Evolutionary conservation across 169 alveolate species (phyloP).

Genomic region (Eimeria sp.): DNA sequence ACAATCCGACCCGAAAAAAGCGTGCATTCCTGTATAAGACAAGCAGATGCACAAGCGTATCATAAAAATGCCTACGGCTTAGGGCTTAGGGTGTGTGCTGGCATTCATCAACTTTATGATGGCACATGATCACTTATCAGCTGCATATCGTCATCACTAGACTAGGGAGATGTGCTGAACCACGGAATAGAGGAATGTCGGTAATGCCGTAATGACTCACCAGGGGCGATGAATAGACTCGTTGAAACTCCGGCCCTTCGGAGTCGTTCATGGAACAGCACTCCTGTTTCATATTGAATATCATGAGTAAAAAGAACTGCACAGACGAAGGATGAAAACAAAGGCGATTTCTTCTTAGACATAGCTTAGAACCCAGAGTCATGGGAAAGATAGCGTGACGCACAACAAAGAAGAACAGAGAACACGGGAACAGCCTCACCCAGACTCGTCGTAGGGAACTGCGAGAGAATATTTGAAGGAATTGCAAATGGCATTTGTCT

Average conservation of each 20-base stretch:
- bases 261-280: conserved; percentile 80
- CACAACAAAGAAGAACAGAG: neutral
- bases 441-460: conserved; percentile 57
- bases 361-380: too few relatives aligned
- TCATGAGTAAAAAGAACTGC: conserved; percentile 83
- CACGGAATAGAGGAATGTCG: too few relatives aligned
- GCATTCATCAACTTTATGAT: neutral
- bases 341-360: neutral
- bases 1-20: conserved; percentile 75
- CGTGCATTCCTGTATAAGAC: conserved; percentile 70
- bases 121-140: too few relatives aligned
- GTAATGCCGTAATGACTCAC: conserved; percentile 21
- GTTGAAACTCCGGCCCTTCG: conserved; percentile 74
- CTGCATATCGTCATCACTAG: too few relatives aligned
- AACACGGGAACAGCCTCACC: neutral
- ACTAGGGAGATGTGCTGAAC: too few relatives aligned
- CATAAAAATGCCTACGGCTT: neutral
- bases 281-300: conserved; percentile 79
- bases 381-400: neutral
- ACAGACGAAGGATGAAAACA: neutral
- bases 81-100: neutral
- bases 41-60: neutral
- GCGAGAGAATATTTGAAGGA: conserved; percentile 52
- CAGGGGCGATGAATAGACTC: conserved; percentile 80
- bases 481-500: conserved; percentile 52